phyloP scores from a whole-genome alignment of 306 rosid genomes.

The Pyrus betulifolia region DNA sequence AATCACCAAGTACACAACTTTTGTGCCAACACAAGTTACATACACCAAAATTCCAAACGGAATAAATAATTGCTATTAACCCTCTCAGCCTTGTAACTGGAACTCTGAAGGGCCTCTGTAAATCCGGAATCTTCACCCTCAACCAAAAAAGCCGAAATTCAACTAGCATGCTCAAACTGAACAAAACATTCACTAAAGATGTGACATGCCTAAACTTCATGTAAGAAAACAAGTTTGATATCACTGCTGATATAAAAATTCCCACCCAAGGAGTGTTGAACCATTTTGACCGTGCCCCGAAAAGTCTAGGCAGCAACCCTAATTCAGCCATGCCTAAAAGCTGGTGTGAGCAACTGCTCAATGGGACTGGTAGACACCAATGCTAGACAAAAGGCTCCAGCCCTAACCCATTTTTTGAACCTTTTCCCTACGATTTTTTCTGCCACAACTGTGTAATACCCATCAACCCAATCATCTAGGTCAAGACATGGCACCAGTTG shows the following conservation, averaged over 20 bases:
- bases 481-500: slow-evolving; percentile 38
- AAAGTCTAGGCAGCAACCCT: slow-evolving; percentile 40
- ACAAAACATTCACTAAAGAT: slow-evolving; percentile 41
- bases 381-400: slow-evolving; percentile 52
- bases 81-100: slow-evolving; percentile 33
- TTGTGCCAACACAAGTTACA: slow-evolving; percentile 40
- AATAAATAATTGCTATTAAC: slow-evolving; percentile 32
- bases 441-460: slow-evolving; percentile 40
- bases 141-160: slow-evolving; percentile 57
- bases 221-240: slow-evolving; percentile 34
- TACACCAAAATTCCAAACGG: slow-evolving; percentile 43
- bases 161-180: slow-evolving; percentile 51
- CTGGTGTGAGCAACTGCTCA: slow-evolving; percentile 60
- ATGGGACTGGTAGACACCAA: slow-evolving; percentile 60
- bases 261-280: slow-evolving; percentile 69
- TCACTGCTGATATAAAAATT: slow-evolving; percentile 29
- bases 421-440: slow-evolving; percentile 50
- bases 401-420: slow-evolving; percentile 39
- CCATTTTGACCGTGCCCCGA: slow-evolving; percentile 23
- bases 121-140: slow-evolving; percentile 35
- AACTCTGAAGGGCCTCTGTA: slow-evolving; percentile 37
- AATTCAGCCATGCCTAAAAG: slow-evolving; percentile 59
- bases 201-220: slow-evolving; percentile 29
- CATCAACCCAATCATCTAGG: slow-evolving; percentile 35
- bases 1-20: slow-evolving; percentile 35